A percentile compares a stretch with the other conserved stretches of the same genome.
Evolutionary conservation across 2,329 filamentous ascomycete species (phyloP).

Genomic region (Cytospora leucostoma): DNA sequence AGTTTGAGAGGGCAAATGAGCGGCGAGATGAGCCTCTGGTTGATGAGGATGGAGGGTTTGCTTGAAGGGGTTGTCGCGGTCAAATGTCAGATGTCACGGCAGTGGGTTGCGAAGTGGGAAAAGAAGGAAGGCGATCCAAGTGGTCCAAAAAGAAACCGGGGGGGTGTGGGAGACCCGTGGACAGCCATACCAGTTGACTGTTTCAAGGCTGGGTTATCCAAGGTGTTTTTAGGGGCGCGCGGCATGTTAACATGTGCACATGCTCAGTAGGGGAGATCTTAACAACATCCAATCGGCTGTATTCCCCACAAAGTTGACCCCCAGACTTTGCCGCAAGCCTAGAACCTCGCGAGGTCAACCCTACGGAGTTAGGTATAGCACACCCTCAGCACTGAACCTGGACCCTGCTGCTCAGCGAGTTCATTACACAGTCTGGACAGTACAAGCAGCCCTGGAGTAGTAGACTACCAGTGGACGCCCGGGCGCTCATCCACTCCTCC

Average conservation of each 20-base stretch:
- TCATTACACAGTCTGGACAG: neutral
- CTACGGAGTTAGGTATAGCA: too few relatives aligned
- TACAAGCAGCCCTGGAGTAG: too few relatives aligned
- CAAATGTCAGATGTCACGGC: neutral
- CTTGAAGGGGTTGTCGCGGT: constrained; percentile 7
- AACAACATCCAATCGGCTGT: neutral
- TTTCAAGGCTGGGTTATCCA: neutral
- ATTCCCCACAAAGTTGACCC: too few relatives aligned
- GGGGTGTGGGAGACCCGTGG: neutral
- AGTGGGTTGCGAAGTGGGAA: neutral
- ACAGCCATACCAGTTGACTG: neutral
- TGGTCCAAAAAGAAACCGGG: neutral
- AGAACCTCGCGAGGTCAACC: too few relatives aligned
- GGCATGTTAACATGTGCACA: neutral
- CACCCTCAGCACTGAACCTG: neutral
- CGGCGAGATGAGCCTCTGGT: constrained; percentile 14
- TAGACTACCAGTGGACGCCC: neutral
- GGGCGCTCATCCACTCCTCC: neutral
- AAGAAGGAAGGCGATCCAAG: neutral
- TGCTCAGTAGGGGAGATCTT: neutral
- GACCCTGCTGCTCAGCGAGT: neutral
- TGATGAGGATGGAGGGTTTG: constrained; percentile 12
- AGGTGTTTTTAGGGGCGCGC: neutral
- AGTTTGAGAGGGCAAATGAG: constrained; percentile 9
- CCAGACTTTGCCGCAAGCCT: neutral